These are phyloP conservation scores for Trichoderma endophyticum DNA, from an alignment of 2,329 filamentous ascomycete species.

Conservation along the genomic window DNA sequence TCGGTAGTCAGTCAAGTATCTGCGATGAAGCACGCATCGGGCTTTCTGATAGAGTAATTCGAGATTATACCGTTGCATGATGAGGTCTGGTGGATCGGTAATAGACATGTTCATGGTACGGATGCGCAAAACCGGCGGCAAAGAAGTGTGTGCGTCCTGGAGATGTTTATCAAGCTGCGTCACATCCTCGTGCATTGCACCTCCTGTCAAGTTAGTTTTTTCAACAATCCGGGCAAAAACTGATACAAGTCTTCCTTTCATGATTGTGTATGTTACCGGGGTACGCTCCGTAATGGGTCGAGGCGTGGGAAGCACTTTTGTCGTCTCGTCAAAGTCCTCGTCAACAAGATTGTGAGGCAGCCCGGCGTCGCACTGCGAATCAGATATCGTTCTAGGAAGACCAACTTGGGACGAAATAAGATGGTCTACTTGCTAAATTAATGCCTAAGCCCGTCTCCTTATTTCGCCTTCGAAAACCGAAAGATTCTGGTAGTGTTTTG, in stretches of 20 bases:
- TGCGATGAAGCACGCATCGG: not conserved
- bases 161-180: not conserved
- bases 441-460: not conserved
- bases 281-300: not conserved
- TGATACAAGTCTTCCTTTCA: not conserved
- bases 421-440: not conserved
- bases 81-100: not conserved
- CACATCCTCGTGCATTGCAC: not conserved
- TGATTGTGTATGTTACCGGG: not conserved
- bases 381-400: not conserved
- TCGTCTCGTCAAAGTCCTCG: not conserved
- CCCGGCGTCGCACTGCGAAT: not conserved
- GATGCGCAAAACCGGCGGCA: not conserved
- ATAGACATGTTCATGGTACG: not conserved
- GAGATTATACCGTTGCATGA: not conserved
- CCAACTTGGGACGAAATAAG: not conserved
- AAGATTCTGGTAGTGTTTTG: not conserved
- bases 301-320: not conserved
- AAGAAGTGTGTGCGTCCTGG: not conserved
- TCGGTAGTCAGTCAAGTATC: not conserved
- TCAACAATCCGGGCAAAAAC: not conserved
- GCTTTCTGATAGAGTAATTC: not conserved
- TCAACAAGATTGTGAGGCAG: not conserved
- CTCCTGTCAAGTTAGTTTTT: not conserved
- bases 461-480: not conserved